phyloP scores from a whole-genome alignment of 768 basidiomycete genomes.

The Pisolithus sp. region DNA sequence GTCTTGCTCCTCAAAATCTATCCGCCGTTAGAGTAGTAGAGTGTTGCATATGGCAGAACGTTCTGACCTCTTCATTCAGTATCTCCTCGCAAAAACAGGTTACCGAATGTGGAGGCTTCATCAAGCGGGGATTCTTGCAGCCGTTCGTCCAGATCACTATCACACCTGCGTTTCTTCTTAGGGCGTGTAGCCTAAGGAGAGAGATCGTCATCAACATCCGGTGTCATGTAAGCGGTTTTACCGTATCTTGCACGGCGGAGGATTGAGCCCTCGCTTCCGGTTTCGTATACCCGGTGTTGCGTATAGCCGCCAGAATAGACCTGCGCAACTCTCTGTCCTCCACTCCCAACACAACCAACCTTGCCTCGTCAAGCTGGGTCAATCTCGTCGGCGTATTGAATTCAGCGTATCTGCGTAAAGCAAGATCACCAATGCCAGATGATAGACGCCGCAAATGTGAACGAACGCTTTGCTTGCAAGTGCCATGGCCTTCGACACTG shows the following conservation, averaged over 20 bases:
- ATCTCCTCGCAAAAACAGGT: conserved; percentile 66
- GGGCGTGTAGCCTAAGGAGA: conserved; percentile 35
- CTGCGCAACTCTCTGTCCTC: conserved; percentile 60
- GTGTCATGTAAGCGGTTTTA: no score
- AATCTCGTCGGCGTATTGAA: conserved; percentile 58
- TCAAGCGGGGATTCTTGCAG: conserved; percentile 47
- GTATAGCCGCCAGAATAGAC: conserved; percentile 50
- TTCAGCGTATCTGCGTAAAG: conserved; percentile 55
- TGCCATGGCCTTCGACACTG: conserved; percentile 61
- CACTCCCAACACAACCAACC: conserved; percentile 53
- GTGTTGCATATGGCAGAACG: not conserved
- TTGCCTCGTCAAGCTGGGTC: conserved; percentile 49
- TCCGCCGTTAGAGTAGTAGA: conserved; percentile 1
- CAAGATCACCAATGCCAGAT: conserved; percentile 7
- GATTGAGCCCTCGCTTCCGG: conserved; percentile 9
- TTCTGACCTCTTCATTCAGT: conserved; percentile 61
- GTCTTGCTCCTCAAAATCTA: conserved; percentile 57
- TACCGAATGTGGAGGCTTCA: conserved; percentile 45
- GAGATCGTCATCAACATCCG: not conserved
- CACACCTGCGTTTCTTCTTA: conserved; percentile 44
- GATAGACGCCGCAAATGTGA: not conserved
- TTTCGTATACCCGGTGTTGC: conserved; percentile 53
- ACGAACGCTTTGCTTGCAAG: conserved; percentile 65
- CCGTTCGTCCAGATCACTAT: conserved; percentile 48
- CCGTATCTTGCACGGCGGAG: no score